These are phyloP conservation scores for Aspergillus cejpii DNA, from an alignment of 2,329 filamentous ascomycete species.

Conservation along the genomic window DNA sequence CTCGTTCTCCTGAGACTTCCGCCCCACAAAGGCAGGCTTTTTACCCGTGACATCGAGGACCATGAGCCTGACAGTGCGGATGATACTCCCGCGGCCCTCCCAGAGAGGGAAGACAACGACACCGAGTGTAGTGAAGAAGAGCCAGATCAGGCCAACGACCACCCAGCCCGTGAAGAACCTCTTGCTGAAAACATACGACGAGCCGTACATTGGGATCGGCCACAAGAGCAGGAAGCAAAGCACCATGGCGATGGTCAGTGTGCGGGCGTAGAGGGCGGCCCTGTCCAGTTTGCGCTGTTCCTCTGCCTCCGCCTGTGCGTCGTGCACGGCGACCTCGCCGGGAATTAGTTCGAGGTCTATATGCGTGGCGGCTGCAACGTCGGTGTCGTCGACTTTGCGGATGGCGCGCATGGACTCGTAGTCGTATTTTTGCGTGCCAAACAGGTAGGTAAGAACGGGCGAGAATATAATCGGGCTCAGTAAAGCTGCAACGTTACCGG, in stretches of 20 bases:
- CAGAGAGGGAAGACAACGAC: slow-evolving; percentile 77
- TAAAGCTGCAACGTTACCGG: slow-evolving; percentile 75
- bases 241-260: slow-evolving; percentile 57
- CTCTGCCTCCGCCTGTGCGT: slow-evolving; percentile 35
- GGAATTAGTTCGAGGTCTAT: slow-evolving; percentile 60
- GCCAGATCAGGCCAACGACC: slow-evolving; percentile 69
- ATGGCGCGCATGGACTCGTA: slow-evolving; percentile 78
- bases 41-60: slow-evolving; percentile 51
- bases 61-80: slow-evolving; percentile 56
- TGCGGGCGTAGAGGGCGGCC: slow-evolving; percentile 50
- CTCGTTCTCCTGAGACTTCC: slow-evolving; percentile 36
- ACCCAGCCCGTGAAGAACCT: slow-evolving; percentile 80
- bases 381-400: slow-evolving; percentile 69
- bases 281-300: slow-evolving; percentile 49
- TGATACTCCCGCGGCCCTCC: slow-evolving; percentile 65
- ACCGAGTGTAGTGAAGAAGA: slow-evolving; percentile 63
- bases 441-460: slow-evolving; percentile 64
- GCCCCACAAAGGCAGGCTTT: slow-evolving; percentile 28
- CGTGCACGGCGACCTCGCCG: slow-evolving; percentile 41
- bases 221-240: slow-evolving; percentile 70
- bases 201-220: slow-evolving; percentile 89
- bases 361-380: slow-evolving; percentile 57
- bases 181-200: slow-evolving; percentile 72
- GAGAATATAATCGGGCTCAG: slow-evolving; percentile 69
- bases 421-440: slow-evolving; percentile 72